These are phyloP conservation scores for Kockiozyma suomiensis DNA, from an alignment of 805 yeast genomes.

Conservation along the genomic window DNA sequence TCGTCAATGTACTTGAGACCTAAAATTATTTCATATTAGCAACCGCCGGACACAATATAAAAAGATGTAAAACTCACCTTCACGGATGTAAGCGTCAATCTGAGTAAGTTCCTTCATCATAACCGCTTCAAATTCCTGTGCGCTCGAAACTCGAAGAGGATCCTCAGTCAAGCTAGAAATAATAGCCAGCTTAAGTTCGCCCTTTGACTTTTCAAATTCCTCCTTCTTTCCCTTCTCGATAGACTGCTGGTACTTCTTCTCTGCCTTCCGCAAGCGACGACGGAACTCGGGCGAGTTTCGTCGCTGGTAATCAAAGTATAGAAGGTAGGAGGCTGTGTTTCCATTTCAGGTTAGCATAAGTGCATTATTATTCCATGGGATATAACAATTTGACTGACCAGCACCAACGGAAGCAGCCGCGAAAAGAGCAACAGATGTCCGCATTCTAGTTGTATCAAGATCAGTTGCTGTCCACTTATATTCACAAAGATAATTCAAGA, in stretches of 20 bases:
- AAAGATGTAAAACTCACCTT: slow-evolving; percentile 11
- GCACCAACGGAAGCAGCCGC: slow-evolving; percentile 17
- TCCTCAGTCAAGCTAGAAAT: slow-evolving; percentile 63
- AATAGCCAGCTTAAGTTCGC: slow-evolving; percentile 62
- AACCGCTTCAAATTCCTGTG: slow-evolving; percentile 26
- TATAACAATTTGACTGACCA: background rate
- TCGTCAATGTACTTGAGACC: slow-evolving; percentile 21
- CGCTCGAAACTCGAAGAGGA: slow-evolving; percentile 48
- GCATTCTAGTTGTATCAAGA: slow-evolving; percentile 4
- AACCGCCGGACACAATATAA: background rate
- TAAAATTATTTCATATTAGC: slow-evolving; percentile 4
- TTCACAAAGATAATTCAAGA: too few species aligned
- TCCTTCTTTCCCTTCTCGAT: slow-evolving; percentile 56
- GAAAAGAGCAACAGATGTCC: slow-evolving; percentile 9
- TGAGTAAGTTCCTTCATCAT: slow-evolving; percentile 25
- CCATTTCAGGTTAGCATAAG: background rate
- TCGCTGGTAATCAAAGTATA: slow-evolving; percentile 90
- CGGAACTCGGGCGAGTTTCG: slow-evolving; percentile 83
- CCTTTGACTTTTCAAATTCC: slow-evolving; percentile 58
- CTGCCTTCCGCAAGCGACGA: slow-evolving; percentile 64
- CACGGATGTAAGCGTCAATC: slow-evolving; percentile 24
- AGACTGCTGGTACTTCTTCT: slow-evolving; percentile 52
- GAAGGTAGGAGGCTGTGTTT: slow-evolving; percentile 60
- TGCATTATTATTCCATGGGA: background rate
- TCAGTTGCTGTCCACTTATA: too few species aligned